Evolutionary conservation across 495 filamentous ascomycete genomes (phyloP).

Genomic region (Penicillium pulvis): DNA sequence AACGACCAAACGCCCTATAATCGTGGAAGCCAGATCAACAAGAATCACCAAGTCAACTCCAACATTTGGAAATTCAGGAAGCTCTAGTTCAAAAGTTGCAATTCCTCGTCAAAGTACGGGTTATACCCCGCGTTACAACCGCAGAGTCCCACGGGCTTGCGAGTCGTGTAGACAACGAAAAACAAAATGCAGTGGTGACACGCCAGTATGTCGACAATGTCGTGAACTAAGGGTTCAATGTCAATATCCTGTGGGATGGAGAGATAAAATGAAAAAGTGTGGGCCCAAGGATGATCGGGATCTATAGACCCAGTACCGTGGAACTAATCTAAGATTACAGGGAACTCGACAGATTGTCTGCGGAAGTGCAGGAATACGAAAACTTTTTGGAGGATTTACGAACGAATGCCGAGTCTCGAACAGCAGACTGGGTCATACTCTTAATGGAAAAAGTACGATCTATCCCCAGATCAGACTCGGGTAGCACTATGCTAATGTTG

Average conservation of each 20-base stretch:
- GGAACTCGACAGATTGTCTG: slow-evolving; percentile 42
- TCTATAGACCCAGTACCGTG: background rate
- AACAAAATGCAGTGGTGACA: slow-evolving; percentile 62
- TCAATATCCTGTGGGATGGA: slow-evolving; percentile 58
- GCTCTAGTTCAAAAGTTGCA: slow-evolving; percentile 41
- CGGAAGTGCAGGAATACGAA: slow-evolving; percentile 55
- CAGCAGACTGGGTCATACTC: slow-evolving; percentile 35
- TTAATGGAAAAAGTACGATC: slow-evolving; percentile 42
- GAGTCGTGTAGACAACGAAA: slow-evolving; percentile 72
- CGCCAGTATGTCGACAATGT: slow-evolving; percentile 60
- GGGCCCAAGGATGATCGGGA: background rate
- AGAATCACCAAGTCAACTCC: slow-evolving; percentile 8
- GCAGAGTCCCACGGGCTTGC: slow-evolving; percentile 60
- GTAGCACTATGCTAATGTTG: background rate
- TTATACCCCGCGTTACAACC: slow-evolving; percentile 37
- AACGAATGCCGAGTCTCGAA: slow-evolving; percentile 30
- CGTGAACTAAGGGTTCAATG: slow-evolving; percentile 53
- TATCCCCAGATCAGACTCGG: background rate
- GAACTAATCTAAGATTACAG: slow-evolving; percentile 24
- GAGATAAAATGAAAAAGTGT: slow-evolving; percentile 60
- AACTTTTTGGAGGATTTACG: slow-evolving; percentile 44
- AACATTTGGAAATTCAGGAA: slow-evolving; percentile 5
- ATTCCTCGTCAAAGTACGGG: slow-evolving; percentile 46
- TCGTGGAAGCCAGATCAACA: slow-evolving; percentile 10
- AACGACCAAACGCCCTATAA: slow-evolving; percentile 13